A percentile compares a stretch with the other conserved stretches of the same genome.
Conservation (phyloP, 495 filamentous ascomycete genomes). For the Margaritispora aquatica region DNA sequence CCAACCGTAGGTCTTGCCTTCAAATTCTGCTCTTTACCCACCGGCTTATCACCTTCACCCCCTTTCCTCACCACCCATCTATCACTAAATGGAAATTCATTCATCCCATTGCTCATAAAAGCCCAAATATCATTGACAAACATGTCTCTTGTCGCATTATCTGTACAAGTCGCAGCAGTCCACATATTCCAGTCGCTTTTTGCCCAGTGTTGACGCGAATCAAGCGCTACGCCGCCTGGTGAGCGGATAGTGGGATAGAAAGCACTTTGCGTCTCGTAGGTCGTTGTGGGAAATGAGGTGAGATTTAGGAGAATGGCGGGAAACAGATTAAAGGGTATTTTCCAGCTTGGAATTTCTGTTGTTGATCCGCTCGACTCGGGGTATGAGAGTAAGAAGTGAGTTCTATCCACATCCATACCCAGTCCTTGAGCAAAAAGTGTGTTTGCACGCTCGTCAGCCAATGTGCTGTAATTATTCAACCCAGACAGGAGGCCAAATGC, state of each 20-base stretch:
- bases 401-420: constrained; percentile 30
- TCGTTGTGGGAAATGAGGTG: constrained; percentile 54
- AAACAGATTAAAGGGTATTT: constrained; percentile 66
- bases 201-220: constrained; percentile 51
- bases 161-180: constrained; percentile 45
- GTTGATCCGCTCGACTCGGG: not conserved
- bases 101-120: constrained; percentile 42
- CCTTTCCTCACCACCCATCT: constrained; percentile 28
- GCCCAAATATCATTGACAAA: constrained; percentile 48
- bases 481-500: constrained; percentile 45
- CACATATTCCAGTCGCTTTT: constrained; percentile 76
- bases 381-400: constrained; percentile 40
- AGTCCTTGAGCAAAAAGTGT: constrained; percentile 30
- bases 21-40: constrained; percentile 12
- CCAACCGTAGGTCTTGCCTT: constrained; percentile 50
- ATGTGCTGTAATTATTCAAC: constrained; percentile 31
- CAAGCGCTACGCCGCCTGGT: constrained; percentile 75
- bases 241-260: constrained; percentile 74
- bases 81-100: constrained; percentile 44
- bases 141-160: constrained; percentile 43
- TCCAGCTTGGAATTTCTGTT: not conserved
- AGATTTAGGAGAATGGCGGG: constrained; percentile 71
- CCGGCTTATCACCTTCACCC: not conserved
- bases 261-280: constrained; percentile 70
- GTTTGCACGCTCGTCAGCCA: constrained; percentile 33